Base-by-base conservation (phyloP, 2,329 filamentous ascomycete species). In the Fonsecaea monophora region DNA sequence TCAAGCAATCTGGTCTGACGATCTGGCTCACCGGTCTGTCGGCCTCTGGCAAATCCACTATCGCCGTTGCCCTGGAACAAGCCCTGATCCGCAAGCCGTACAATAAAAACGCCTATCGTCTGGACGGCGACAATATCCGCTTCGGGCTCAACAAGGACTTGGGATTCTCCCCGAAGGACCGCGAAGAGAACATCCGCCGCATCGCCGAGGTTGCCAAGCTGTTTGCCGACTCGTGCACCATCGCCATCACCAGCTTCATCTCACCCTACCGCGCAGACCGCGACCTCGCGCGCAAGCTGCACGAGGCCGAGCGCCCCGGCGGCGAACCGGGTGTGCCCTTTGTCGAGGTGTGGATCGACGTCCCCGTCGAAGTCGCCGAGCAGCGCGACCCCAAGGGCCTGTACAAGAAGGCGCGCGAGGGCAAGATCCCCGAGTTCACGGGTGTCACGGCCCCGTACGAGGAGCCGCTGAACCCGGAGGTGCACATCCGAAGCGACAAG, bases 61-160 rank as follows among this genome's bases (percentile, higher is more conserved):
- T 99, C 70, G 95, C 95, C 63, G 96, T 92, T 2, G 95, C 95
- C 15, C 91, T 99, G 48, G 95, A 99, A 85, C 94, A 97, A 83
- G 93, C 97, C 80, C 89, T 99, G 38, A 88, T 99, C 64, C 93
- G 96, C 79, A 86, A 92, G 10, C 72, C 72, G 2, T 72, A 72
- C 67, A 90, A 90, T 53, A 83, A 95, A 60, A 84, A 90, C 64
- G 91, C 94, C 68, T 99, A 99, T 86, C 89, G 95, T 61, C 89
- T 99, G 35, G 95, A 99, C 81, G 95, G 94, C 76, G 95, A 99
- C 86, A 99, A 99, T 82, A 90, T 99, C 72, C 94, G 95, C 68
- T 97, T 98, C 83, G 95, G 95, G 15, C 86, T 99, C 73, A 99
- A 98, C 88, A 96, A 96, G 82, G 94, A 98, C 83, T 87, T 99